phyloP scores from a whole-genome alignment of 2,329 filamentous ascomycete genomes.

The Cordyceps fumosorosea region DNA sequence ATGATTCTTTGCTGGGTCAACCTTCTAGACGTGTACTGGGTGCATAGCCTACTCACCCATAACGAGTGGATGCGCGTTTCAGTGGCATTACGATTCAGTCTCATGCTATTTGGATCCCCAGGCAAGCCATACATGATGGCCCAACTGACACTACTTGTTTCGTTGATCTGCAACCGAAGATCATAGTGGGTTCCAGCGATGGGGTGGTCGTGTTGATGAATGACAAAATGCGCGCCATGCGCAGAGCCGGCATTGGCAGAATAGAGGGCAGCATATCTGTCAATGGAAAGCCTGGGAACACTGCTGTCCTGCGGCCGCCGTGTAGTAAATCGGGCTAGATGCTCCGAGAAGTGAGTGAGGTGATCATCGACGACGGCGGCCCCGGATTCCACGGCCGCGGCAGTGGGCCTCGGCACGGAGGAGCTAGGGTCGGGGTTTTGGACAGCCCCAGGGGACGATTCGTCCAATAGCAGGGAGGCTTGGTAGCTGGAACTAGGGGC shows the following conservation, averaged over 20 bases:
- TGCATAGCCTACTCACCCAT: constrained; percentile 36
- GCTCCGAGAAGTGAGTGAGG: constrained; percentile 30
- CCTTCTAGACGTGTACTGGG: neutral
- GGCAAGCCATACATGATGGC: constrained; percentile 58
- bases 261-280: constrained; percentile 32
- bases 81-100: constrained; percentile 52
- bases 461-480: neutral
- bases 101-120: constrained; percentile 47
- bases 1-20: constrained; percentile 42
- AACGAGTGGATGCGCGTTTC: constrained; percentile 57
- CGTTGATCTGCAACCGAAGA: constrained; percentile 62
- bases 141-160: constrained; percentile 58
- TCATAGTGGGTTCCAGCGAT: constrained; percentile 64
- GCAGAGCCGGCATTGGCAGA: constrained; percentile 23
- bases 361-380: constrained; percentile 31
- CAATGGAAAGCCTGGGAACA: constrained; percentile 25
- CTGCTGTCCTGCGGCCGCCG: constrained; percentile 14
- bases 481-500: constrained; percentile 13
- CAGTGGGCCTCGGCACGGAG: constrained; percentile 14
- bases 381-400: constrained; percentile 36
- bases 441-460: neutral
- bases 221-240: constrained; percentile 52
- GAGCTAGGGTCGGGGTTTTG: constrained; percentile 1
- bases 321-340: constrained; percentile 25
- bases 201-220: constrained; percentile 69